Evolutionary conservation across 225 moss, liverwort and hornwort species (phyloP).

Genomic region (Neckera pumila): DNA sequence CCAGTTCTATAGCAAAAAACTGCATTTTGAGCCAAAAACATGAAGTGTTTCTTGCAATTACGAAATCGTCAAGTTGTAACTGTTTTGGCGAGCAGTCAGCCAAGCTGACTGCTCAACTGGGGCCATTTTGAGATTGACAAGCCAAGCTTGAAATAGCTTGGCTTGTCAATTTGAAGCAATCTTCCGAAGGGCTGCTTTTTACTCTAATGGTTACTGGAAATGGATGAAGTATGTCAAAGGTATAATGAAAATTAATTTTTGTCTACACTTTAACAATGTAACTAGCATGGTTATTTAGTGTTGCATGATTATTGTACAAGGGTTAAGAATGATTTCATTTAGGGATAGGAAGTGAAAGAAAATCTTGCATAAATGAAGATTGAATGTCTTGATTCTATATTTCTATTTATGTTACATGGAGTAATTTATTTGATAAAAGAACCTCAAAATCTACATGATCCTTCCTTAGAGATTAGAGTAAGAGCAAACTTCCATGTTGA

Average conservation of each 20-base stretch:
- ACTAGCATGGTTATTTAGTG: not conserved
- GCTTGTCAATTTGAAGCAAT: no score
- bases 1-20: no score
- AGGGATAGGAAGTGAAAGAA: rapidly evolving
- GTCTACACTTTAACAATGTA: not conserved
- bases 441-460: not conserved
- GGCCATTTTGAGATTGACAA: no score
- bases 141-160: no score
- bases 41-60: no score
- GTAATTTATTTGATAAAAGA: not conserved
- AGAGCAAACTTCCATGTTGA: rapidly evolving
- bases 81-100: no score
- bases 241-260: not conserved
- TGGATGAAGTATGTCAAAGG: not conserved
- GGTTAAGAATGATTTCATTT: not conserved
- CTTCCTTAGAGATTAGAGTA: rapidly evolving
- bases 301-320: not conserved
- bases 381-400: not conserved
- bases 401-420: not conserved
- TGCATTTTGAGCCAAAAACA: no score
- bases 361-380: not conserved
- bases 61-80: no score
- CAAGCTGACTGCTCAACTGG: no score
- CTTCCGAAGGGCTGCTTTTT: no score
- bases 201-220: no score